Evolutionary conservation across 768 basidiomycete genomes (phyloP).

Genomic region (Mycena pura): DNA sequence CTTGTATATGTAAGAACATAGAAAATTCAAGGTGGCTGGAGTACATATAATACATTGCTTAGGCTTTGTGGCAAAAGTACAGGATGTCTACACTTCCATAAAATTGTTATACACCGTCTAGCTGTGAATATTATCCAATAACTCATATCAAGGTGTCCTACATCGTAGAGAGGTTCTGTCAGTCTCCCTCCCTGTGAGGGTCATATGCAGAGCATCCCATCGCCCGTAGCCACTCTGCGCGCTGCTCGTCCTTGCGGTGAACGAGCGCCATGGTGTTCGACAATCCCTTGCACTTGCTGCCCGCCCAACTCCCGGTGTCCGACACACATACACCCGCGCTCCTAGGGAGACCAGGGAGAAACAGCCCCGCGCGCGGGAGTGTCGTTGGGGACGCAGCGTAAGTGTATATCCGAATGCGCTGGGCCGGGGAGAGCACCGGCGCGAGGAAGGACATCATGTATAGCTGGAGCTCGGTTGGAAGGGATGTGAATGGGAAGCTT

Average conservation of each 20-base stretch:
- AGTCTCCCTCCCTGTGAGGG: slow-evolving; percentile 24
- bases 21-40: too few relatives aligned
- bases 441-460: slow-evolving; percentile 64
- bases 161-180: neutral
- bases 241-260: slow-evolving; percentile 51
- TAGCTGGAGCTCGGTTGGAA: slow-evolving; percentile 66
- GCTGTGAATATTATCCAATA: neutral
- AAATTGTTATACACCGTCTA: slow-evolving; percentile 1
- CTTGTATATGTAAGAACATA: too few relatives aligned
- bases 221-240: slow-evolving; percentile 52
- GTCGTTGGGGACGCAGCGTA: slow-evolving; percentile 58
- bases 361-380: slow-evolving; percentile 44
- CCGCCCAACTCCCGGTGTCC: slow-evolving; percentile 41
- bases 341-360: slow-evolving; percentile 19
- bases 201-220: slow-evolving; percentile 57
- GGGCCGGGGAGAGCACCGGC: slow-evolving; percentile 60
- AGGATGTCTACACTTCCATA: too few relatives aligned
- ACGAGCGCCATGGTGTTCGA: slow-evolving; percentile 43
- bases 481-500: slow-evolving; percentile 42
- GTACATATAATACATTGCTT: too few relatives aligned
- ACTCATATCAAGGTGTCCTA: neutral
- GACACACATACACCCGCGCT: slow-evolving; percentile 31
- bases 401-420: slow-evolving; percentile 57
- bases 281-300: slow-evolving; percentile 49
- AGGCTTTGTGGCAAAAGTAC: too few relatives aligned